These are phyloP conservation scores for Phylloboletellus chloephorus DNA, from an alignment of 1,284 basidiomycete genomes.

Conservation along the genomic window DNA sequence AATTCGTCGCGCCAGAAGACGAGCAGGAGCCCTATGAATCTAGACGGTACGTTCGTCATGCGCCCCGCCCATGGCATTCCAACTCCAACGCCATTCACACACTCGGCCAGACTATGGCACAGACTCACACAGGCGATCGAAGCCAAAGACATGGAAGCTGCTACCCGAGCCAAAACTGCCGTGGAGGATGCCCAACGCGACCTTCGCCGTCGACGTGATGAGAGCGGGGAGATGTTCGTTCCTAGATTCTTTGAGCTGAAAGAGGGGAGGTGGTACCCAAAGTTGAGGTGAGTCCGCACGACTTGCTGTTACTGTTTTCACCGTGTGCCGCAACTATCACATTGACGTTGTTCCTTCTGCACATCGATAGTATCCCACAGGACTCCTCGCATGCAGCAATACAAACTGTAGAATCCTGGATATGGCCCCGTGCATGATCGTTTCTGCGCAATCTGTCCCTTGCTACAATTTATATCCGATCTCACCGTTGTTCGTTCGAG, in stretches of 20 bases:
- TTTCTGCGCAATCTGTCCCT: slow-evolving; percentile 1
- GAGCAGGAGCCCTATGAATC: slow-evolving; percentile 93
- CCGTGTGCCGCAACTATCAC: background rate
- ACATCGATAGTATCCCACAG: slow-evolving; percentile 55
- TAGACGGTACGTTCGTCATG: slow-evolving; percentile 49
- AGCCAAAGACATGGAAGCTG: slow-evolving; percentile 88
- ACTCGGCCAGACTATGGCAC: slow-evolving; percentile 80
- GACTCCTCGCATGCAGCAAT: slow-evolving; percentile 61
- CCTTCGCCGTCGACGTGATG: slow-evolving; percentile 71
- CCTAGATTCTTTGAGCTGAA: slow-evolving; percentile 81
- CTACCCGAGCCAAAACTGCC: slow-evolving; percentile 83
- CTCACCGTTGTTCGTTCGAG: slow-evolving; percentile 5
- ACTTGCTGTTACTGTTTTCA: slow-evolving; percentile 10
- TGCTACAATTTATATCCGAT: slow-evolving; percentile 19
- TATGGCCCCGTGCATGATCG: slow-evolving; percentile 41
- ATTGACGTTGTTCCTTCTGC: background rate
- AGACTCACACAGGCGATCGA: slow-evolving; percentile 85
- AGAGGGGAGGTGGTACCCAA: slow-evolving; percentile 78
- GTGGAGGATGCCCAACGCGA: slow-evolving; percentile 95
- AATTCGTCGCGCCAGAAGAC: slow-evolving; percentile 78
- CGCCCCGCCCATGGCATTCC: background rate
- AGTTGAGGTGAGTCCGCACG: slow-evolving; percentile 54
- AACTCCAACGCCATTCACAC: no score
- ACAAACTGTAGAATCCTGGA: slow-evolving; percentile 54
- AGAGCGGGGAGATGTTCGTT: slow-evolving; percentile 56